These are phyloP conservation scores for Tilletia setariae DNA, from an alignment of 1,284 basidiomycete genomes.

Conservation along the genomic window DNA sequence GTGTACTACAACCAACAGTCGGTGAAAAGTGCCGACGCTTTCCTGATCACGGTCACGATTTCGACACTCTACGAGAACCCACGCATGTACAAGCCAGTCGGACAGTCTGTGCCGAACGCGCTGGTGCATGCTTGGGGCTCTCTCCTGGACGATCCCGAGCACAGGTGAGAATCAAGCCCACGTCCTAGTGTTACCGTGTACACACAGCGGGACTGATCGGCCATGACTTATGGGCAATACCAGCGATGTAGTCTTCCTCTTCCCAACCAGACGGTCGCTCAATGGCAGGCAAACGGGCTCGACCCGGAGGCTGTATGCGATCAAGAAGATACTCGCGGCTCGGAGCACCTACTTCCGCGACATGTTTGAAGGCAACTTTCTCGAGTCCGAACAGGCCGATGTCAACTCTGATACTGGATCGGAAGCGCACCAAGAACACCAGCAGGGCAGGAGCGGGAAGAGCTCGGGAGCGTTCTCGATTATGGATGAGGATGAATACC, in stretches of 20 bases:
- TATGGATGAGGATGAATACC: conserved; percentile 24
- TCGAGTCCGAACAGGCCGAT: conserved; percentile 41
- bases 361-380: conserved; percentile 50
- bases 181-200: background rate
- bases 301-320: conserved; percentile 52
- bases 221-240: background rate
- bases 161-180: conserved; percentile 57
- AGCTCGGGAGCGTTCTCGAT: conserved; percentile 11
- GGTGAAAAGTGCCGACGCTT: conserved; percentile 63
- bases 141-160: conserved; percentile 72
- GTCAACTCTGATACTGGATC: background rate
- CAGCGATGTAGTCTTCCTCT: conserved; percentile 42
- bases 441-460: conserved; percentile 13
- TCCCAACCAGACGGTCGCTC: conserved; percentile 17
- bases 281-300: conserved; percentile 7
- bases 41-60: conserved; percentile 75
- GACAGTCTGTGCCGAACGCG: conserved; percentile 64
- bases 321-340: conserved; percentile 54
- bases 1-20: conserved; percentile 66
- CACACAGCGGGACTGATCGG: no score
- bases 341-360: conserved; percentile 54
- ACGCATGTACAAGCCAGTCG: conserved; percentile 58
- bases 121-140: conserved; percentile 69
- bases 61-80: conserved; percentile 67
- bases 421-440: background rate